Base-by-base conservation (phyloP, 2,329 filamentous ascomycete species). In the Pseudonectria foliicola region DNA sequence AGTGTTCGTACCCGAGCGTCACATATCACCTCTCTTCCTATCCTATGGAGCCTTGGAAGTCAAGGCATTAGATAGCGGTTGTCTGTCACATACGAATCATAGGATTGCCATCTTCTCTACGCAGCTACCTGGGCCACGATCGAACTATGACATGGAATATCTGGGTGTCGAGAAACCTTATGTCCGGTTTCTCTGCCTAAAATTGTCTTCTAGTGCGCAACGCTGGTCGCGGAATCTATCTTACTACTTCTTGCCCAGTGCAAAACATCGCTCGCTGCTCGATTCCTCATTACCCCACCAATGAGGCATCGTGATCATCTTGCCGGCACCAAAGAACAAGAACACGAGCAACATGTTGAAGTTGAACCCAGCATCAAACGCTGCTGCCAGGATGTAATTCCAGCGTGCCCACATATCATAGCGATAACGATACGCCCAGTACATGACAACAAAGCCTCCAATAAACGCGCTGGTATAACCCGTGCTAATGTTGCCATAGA, bases 291-390 rank as follows among this genome's bases (percentile, higher is more conserved):
- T 80, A 0, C 75, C 75, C 73, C 75, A 80, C 76, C 76, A 80
- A 40, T 74, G 52, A n/a, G 74, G 73, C 75, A 79, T 79, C 12
- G 56, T 61, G 7, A 77, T 56, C 23, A 73, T 62, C 58, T 71
- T 77, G 1, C 66, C 73, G 6, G 69, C 67, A 2, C 73, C 70
- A 44, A 79, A 76, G 40, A 70, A 71, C 38, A 79, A 50, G 51
- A 79, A 80, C n/a, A 77, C 69, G 13, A 79, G 57, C 40, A 80
- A 45, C 66, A 78, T 67, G 42, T 77, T 76, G 13, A 79, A 58
- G 50, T 80, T 80, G 50, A 76, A 80, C 0, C 73, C 75, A 0
- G 75, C 73, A 52, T 80, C 75, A 45, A 78, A 74, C 1, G 75
- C 75, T 1, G 75, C 75, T 0, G 73, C 75, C 12, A 79, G 52